These are phyloP conservation scores for Moesziomyces sp. DNA, from an alignment of 1,284 basidiomycete genomes.

Conservation along the genomic window DNA sequence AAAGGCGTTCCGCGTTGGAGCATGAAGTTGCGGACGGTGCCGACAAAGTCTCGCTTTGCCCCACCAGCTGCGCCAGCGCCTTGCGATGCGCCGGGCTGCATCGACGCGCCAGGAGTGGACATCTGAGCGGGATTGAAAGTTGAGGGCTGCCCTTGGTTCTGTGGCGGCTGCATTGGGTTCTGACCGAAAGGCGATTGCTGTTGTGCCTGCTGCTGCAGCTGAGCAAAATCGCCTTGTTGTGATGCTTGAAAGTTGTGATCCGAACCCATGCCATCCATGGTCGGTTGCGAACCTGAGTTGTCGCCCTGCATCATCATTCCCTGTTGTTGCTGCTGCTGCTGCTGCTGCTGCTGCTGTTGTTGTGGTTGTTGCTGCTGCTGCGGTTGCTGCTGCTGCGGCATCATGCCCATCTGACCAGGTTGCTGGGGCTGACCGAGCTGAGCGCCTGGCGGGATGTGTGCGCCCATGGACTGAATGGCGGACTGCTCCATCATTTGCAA, in stretches of 20 bases:
- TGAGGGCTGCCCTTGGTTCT: conserved; percentile 28
- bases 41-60: conserved; percentile 54
- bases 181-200: conserved; percentile 24
- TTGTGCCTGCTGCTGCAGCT: conserved; percentile 19
- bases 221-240: conserved; percentile 21
- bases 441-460: conserved; percentile 38
- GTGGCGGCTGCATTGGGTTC: conserved; percentile 28
- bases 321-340: conserved; percentile 13
- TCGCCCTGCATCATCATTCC: conserved; percentile 29
- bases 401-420: conserved; percentile 23
- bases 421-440: conserved; percentile 37
- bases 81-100: conserved; percentile 13
- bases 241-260: conserved; percentile 20
- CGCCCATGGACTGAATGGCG: conserved; percentile 38
- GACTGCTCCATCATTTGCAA: conserved; percentile 53
- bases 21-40: conserved; percentile 60
- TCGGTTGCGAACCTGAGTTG: conserved; percentile 26
- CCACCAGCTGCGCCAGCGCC: conserved; percentile 6
- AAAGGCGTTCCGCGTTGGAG: conserved; percentile 53
- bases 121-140: conserved; percentile 29
- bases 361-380: conserved; percentile 9
- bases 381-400: conserved; percentile 22
- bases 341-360: conserved; percentile 15
- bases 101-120: conserved; percentile 20
- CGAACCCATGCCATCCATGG: conserved; percentile 24